phyloP scores from a whole-genome alignment of 768 basidiomycete species.

The Cystobasidium onofrii region DNA sequence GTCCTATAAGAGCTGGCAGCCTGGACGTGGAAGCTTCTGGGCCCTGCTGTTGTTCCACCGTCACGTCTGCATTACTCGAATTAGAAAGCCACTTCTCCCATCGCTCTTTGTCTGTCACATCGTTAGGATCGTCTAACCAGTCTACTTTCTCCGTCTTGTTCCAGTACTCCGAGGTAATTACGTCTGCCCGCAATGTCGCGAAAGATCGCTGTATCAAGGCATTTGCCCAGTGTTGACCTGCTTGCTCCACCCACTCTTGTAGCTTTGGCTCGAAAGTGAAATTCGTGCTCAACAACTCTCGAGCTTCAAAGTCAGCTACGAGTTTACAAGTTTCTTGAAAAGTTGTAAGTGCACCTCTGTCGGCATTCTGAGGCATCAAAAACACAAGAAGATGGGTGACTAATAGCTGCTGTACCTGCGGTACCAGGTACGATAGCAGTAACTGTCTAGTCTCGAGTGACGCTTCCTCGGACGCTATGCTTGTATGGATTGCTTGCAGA shows the following conservation, averaged over 20 bases:
- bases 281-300: background rate
- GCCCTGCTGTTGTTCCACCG: background rate
- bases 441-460: background rate
- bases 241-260: background rate
- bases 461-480: background rate
- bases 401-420: background rate
- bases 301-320: background rate
- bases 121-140: slow-evolving; percentile 8
- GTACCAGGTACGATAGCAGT: background rate
- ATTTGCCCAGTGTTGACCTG: slow-evolving; percentile 14
- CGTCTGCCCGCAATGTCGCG: background rate
- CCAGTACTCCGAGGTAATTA: slow-evolving; percentile 11
- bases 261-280: background rate
- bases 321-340: background rate
- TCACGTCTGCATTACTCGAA: background rate
- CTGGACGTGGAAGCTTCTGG: background rate
- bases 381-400: background rate
- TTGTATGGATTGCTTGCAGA: background rate
- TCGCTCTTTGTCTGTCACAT: background rate
- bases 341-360: background rate
- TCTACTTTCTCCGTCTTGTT: slow-evolving; percentile 16
- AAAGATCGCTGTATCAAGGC: background rate
- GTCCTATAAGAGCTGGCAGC: background rate
- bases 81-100: background rate
- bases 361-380: background rate